Evolutionary conservation across 257 asterid genomes (phyloP), one percentile per base, ranked within the genome.

Genomic region (Primulina eburnea): DNA sequence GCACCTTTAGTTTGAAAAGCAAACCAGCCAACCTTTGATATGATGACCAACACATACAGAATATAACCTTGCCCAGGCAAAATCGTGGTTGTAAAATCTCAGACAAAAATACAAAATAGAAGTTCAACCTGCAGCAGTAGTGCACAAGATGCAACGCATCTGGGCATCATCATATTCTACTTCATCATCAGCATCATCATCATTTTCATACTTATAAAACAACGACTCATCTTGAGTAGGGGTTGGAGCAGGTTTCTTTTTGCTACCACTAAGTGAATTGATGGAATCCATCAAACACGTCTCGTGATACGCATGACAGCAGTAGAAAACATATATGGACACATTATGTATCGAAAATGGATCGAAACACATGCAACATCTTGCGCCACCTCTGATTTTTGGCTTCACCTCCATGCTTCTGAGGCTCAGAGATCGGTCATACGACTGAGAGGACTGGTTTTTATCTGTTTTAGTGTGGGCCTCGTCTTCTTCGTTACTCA

Each of bases 361-460:
- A 69, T 92, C 98, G 20, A 95, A 95, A 64, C 99, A 95, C 82
- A 95, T 84, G 90, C 99, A 95, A 62, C 99, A 95, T 71, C 97
- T 86, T 61, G 92, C 80, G 35, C 95, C 90, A 4, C 92, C 92
- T 76, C 92, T 83, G 67, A 84, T 80, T 80, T 87, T 95, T 5
- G 98, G 88, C 81, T 95, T 95, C 18, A 88, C 87, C 76, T 83
- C 90, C 78, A 81, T 71, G 70, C 76, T 72, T 85, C 68, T 94
- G 72, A 74, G 69, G 82, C 89, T 82, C 17, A 71, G 71, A 62
- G 83, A 81, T 83, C 92, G 79, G 47, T 81, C 90, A 32, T 73
- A 70, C 20, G 71, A 50, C 52, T 69, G 82, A 64, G 82, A 73
- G 58, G 67, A 55, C 62, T 71, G 52, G 33, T 78, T 82, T 69